A percentile compares a stretch with the other conserved stretches of the same genome.
Conservation (phyloP, 2,329 filamentous ascomycete species). For the Elsinoe australis region DNA sequence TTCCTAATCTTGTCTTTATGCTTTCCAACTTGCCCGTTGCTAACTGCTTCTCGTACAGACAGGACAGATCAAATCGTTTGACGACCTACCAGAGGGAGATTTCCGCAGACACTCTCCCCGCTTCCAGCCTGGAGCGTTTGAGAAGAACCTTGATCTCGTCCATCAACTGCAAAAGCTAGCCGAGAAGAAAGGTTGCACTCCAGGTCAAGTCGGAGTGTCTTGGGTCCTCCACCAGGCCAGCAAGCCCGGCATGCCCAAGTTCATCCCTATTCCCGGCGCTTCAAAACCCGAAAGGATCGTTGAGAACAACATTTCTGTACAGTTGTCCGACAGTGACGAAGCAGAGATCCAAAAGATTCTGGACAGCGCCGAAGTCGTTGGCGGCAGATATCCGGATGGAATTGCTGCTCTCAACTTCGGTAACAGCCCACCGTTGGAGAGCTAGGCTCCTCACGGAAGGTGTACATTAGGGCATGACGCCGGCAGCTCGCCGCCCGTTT, state of each 20-base stretch:
- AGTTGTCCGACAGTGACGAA: conserved; percentile 42
- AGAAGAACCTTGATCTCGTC: conserved; percentile 57
- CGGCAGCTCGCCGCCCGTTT: too few relatives aligned
- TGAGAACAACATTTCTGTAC: conserved; percentile 36
- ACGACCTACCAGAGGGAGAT: conserved; percentile 51
- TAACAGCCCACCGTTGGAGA: conserved; percentile 24
- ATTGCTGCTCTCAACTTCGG: conserved; percentile 25
- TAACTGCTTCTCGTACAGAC: conserved; percentile 27
- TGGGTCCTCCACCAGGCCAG: conserved; percentile 42
- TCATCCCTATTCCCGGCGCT: conserved; percentile 40
- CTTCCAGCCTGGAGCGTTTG: conserved; percentile 56
- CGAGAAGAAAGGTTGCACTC: conserved; percentile 45
- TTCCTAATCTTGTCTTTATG: neutral
- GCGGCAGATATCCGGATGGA: conserved; percentile 34
- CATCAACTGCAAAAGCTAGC: conserved; percentile 52
- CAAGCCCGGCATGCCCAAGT: conserved; percentile 36
- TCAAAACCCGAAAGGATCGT: conserved; percentile 32
- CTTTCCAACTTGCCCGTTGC: neutral
- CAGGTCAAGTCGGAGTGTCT: conserved; percentile 42
- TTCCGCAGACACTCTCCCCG: conserved; percentile 44
- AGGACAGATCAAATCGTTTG: conserved; percentile 42
- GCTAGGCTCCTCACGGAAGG: neutral
- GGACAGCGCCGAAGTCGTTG: conserved; percentile 38
- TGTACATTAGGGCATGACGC: neutral
- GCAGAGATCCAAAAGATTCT: conserved; percentile 47